Conservation (phyloP, 2,329 filamentous ascomycete genomes). For the Beauveria sp. region DNA sequence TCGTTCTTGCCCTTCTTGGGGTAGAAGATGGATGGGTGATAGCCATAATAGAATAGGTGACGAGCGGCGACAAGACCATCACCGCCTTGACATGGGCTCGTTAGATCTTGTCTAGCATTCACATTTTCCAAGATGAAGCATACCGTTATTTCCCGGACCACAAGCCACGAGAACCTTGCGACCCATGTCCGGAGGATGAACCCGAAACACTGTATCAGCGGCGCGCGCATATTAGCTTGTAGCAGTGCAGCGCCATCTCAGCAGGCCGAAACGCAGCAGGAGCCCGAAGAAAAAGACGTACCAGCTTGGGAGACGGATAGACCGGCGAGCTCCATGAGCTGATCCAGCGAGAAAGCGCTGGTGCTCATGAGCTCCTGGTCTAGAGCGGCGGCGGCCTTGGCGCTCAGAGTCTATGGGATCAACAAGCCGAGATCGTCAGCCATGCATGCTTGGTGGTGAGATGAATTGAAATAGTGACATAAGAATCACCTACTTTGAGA, state of each 20-base stretch:
- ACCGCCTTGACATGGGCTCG: slow-evolving; percentile 54
- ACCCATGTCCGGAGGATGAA: slow-evolving; percentile 69
- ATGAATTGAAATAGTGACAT: too few relatives aligned
- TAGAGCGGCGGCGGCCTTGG: slow-evolving; percentile 79
- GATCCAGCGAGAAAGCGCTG: slow-evolving; percentile 84
- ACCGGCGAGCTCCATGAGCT: slow-evolving; percentile 94
- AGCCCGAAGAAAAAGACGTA: slow-evolving; percentile 27
- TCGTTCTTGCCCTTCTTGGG: slow-evolving; percentile 89
- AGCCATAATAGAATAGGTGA: slow-evolving; percentile 87
- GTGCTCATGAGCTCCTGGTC: slow-evolving; percentile 91
- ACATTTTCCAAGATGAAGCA: slow-evolving; percentile 8
- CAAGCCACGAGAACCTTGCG: slow-evolving; percentile 78
- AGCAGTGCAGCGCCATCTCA: too few relatives aligned
- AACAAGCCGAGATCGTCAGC: background rate
- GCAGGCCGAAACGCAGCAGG: background rate
- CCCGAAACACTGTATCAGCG: slow-evolving; percentile 58
- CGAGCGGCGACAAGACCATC: slow-evolving; percentile 92
- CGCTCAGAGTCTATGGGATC: slow-evolving; percentile 65
- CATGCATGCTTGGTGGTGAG: background rate
- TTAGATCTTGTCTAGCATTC: background rate
- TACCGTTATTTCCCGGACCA: slow-evolving; percentile 70
- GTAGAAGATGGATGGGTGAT: slow-evolving; percentile 82
- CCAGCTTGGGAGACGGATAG: slow-evolving; percentile 87
- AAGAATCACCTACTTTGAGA: slow-evolving; percentile 21
- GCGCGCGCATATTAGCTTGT: background rate